phyloP scores from a whole-genome alignment of 192 early-diverging fungal species.

The Backusella tarrabulga region DNA sequence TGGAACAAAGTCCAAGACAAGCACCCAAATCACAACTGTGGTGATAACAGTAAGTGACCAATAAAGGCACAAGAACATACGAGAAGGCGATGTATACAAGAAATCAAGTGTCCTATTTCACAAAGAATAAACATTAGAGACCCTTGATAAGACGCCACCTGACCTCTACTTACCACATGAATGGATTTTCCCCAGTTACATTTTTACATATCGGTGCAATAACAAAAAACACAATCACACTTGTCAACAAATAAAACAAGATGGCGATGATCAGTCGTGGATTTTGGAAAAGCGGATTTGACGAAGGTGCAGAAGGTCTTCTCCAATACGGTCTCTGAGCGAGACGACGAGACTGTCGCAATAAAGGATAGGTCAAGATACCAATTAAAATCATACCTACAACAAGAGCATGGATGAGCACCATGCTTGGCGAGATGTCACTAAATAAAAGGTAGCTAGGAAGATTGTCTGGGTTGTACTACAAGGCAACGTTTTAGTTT shows the following conservation, averaged over 20 bases:
- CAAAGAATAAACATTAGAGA: neutral
- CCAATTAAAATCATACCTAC: slow-evolving; percentile 73
- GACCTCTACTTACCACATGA: slow-evolving; percentile 56
- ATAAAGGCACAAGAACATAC: slow-evolving; percentile 40
- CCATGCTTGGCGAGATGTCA: slow-evolving; percentile 33
- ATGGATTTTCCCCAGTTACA: slow-evolving; percentile 58
- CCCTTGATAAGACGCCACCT: slow-evolving; percentile 7
- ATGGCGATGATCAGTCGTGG: slow-evolving; percentile 43
- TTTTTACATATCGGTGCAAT: slow-evolving; percentile 55
- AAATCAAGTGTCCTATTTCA: slow-evolving; percentile 22
- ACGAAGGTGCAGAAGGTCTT: slow-evolving; percentile 22
- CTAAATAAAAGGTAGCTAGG: slow-evolving; percentile 22
- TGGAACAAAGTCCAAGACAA: slow-evolving; percentile 24
- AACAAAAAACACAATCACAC: slow-evolving; percentile 44
- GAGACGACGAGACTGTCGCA: slow-evolving; percentile 47
- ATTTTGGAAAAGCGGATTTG: slow-evolving; percentile 2
- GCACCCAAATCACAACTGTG: slow-evolving; percentile 44
- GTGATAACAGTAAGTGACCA: slow-evolving; percentile 44
- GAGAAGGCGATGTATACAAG: slow-evolving; percentile 34
- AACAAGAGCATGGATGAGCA: slow-evolving; percentile 62
- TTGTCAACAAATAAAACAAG: slow-evolving; percentile 37
- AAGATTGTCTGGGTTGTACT: slow-evolving; percentile 34
- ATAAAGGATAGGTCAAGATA: slow-evolving; percentile 46
- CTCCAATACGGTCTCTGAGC: slow-evolving; percentile 50
- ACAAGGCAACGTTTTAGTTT: neutral